Base-by-base conservation (phyloP, 345 rosid species). In the Salix arbutifolia region DNA sequence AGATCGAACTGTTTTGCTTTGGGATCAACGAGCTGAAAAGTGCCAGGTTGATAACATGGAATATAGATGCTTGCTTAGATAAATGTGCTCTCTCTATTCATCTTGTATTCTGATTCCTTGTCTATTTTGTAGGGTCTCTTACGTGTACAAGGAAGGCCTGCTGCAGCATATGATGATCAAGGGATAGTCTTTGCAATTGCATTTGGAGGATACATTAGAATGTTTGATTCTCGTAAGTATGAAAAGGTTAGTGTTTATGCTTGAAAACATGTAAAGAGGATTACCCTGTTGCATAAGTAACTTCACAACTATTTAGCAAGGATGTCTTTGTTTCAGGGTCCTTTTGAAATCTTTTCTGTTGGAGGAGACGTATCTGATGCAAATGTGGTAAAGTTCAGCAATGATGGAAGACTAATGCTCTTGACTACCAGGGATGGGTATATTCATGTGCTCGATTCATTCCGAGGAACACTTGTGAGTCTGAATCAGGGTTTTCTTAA, bases 1-100 rank as follows among this genome's bases (percentile, higher is more conserved):
- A 64, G 99, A 96, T 86, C 91, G 98, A 60, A 92, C 99, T 81
- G 98, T 93, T 85, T 74, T 96, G 83, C 94, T 93, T 64, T 96
- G 97, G 97, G 99, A 96, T 89, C 99, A 96, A 77, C 87, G 98
- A 30, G 92, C 91, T 70, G 99, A 96, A 67, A 96, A 96, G 85
- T 96, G 98, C 84, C 98, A 93, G 96, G 98, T 93, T 71, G 75
- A 46, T 79, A 28, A 67, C 60, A 23, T 50, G 67, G 52, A 16
- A 58, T 31, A 28, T 12, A 58, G 3, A 18, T n/a, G 12, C n/a
- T 12, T 19, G 13, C 46, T 37, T 69, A 8, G 70, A 52, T 30
- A 81, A 62, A 35, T 12, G 6, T 64, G 16, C 31, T 52, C 26
- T 28, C 56, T 16, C 12, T 81, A 17, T 4, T 28, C 56, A 23